Evolutionary conservation across 2,329 filamentous ascomycete species (phyloP), one percentile per base, ranked within the genome.

Genomic region (Pseudogymnoascus pannorum): DNA sequence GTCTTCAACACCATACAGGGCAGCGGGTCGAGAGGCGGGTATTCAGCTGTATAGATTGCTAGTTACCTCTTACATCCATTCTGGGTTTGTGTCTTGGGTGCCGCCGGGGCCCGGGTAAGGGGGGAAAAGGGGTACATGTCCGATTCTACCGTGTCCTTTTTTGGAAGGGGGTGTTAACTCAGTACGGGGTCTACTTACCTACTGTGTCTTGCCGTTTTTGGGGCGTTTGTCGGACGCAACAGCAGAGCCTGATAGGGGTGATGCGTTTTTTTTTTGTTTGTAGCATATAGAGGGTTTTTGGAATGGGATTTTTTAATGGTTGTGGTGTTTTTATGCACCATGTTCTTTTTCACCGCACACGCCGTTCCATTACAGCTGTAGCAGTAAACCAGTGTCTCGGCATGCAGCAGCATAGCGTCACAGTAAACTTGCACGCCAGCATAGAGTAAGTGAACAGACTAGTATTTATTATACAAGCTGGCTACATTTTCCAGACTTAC

Each of bases 1-100:
- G 86, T 96, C 18, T 78, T 94, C 57, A 92, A 89, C 71, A 92
- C 91, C 0, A 80, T 97, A 8, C 91, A 96, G 74, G 91, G 91
- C 1, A 83, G 87, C 44, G 90, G 91, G 6, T 88, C 86, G 63
- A 86, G 94, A 69, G 93, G 93, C 51, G 94, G 94, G 2, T 99
- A 99, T 76, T 96, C 91, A 70, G 94, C 94, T 51, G 93, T 99
- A 67, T 96, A 57, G 48, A 57, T 31, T 18, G 4, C n/a, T n/a
- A n/a, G n/a, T n/a, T n/a, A n/a, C n/a, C n/a, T n/a, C n/a, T n/a
- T n/a, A n/a, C n/a, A n/a, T n/a, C n/a, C n/a, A n/a, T n/a, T n/a
- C n/a, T n/a, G n/a, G n/a, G n/a, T n/a, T n/a, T n/a, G n/a, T n/a
- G n/a, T n/a, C n/a, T n/a, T n/a, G n/a, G n/a, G n/a, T n/a, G n/a